Conservation (phyloP, 2,329 filamentous ascomycete species). For the Verticillium zaregamsianum region DNA sequence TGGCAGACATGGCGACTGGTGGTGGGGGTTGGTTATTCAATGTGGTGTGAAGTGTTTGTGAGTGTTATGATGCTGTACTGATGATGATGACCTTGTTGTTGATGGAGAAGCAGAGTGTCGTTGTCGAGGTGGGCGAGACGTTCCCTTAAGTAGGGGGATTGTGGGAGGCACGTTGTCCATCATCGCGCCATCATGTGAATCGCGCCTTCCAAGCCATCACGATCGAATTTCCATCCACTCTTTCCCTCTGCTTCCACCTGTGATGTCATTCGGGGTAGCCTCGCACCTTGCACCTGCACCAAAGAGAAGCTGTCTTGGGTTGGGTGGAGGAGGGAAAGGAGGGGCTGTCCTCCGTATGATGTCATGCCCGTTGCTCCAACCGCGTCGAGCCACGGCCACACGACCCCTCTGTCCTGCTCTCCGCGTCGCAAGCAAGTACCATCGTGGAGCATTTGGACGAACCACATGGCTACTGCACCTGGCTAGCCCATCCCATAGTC, state of each 20-base stretch:
- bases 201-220: not conserved
- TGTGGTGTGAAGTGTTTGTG: not conserved
- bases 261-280: not conserved
- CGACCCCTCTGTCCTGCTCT: not conserved
- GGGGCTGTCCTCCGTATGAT: not conserved
- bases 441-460: not conserved
- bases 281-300: not conserved
- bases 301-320: not conserved
- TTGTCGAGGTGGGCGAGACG: not conserved
- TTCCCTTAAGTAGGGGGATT: not conserved
- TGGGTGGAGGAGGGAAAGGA: not conserved
- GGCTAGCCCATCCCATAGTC: not conserved
- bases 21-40: not conserved
- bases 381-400: not conserved
- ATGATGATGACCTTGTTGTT: fast-evolving
- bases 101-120: not conserved
- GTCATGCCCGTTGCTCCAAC: not conserved
- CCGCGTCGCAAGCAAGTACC: not conserved
- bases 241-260: not conserved
- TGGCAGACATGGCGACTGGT: conserved; percentile 9
- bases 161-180: not conserved
- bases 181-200: not conserved
- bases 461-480: not conserved
- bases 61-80: not conserved
- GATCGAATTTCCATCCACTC: not conserved